Evolutionary conservation across 352 stramenopile genomes (phyloP), one percentile per base, ranked within the genome.

Genomic region (Pythium insidiosum): DNA sequence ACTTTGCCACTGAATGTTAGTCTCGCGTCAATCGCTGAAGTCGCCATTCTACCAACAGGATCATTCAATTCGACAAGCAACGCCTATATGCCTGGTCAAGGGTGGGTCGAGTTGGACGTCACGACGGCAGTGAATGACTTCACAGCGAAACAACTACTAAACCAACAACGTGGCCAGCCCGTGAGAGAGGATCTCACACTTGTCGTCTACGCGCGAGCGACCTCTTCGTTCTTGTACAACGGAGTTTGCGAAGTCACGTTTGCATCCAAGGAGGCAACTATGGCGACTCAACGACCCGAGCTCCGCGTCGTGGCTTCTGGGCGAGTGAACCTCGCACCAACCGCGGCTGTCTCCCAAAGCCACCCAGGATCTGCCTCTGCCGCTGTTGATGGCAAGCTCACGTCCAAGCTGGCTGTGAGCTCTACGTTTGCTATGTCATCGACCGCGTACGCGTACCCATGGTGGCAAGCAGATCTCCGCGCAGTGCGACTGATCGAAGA

Each of bases 61-160:
- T 4, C 41, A 9, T 72, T 88, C 30, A 50, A 84, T 33, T 12
- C 38, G 13, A 50, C 35, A 4, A 56, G 43, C 2, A 83, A 85
- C 44, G n/a, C 28, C 20, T 79, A 74, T 34, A 37, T 62, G 4
- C 33, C 48, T 12, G 56, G 58, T 0, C 56, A 59, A 16, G 68
- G 68, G 0, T 86, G 75, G 75, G 23, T 88, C 20, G 66, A 83
- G 21, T 69, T 88, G 34, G 75, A 88, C 34, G 65, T 88, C 19
- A 88, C 75, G 9, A 38, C 58, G n/a, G 63, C 71, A 6, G 16
- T 80, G 4, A 88, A 88, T 50, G 44, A 50, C 11, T 69, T 80
- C 21, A 44, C 82, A 21, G 50, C 68, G 2, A 36, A 56, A 24
- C 60, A 69, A 56, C 36, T 43, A n/a, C n/a, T n/a, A n/a, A n/a